Base-by-base conservation (phyloP, 2,329 filamentous ascomycete genomes). In the Pseudocercospora musae region DNA sequence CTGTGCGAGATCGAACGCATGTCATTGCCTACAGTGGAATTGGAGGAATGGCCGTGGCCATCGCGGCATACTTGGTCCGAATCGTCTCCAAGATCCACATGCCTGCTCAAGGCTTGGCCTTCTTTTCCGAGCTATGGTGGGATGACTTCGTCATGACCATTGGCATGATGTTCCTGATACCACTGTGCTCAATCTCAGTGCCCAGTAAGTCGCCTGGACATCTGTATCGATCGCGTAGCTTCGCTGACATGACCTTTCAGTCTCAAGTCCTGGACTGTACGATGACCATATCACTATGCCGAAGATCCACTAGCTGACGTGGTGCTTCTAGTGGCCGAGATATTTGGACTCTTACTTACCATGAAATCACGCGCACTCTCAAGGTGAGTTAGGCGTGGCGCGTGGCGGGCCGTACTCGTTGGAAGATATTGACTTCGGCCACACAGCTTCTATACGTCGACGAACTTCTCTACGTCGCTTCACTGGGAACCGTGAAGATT, bases 121-220 rank as follows among this genome's bases (percentile, higher is more conserved):
- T 63, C 10, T 50, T 53, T 52, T 53, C 50, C 1, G 57, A 63
- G 20, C 18, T 63, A 31, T 63, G 60, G 60, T 63, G 60, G 60
- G 60, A 63, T 18, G 60, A 63, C 23, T 15, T 59, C 10, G 42
- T 31, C 9, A 37, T 63, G n/a, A 54, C 57, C 1, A 6, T 63
- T 15, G 49, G 29, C 13, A 21, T 62, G 25, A 9, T 59, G 18
- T 42, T 42, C 7, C 13, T 56, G 31, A 42, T 56, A 29, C 31
- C 53, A n/a, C 25, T 56, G 9, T 56, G 53, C 53, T 37, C 53
- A 15, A 56, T 56, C 20, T 56, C 53, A 42, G 31, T 40, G 10
- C 53, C 53, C 3, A 56, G 53, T 56, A n/a, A 56, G 53, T 11
- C 9, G 20, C 13, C 11, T 6, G 10, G 8, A 21, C 18, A 31